Base-by-base conservation (phyloP, 352 stramenopile genomes). In the Phytophthora europaea region DNA sequence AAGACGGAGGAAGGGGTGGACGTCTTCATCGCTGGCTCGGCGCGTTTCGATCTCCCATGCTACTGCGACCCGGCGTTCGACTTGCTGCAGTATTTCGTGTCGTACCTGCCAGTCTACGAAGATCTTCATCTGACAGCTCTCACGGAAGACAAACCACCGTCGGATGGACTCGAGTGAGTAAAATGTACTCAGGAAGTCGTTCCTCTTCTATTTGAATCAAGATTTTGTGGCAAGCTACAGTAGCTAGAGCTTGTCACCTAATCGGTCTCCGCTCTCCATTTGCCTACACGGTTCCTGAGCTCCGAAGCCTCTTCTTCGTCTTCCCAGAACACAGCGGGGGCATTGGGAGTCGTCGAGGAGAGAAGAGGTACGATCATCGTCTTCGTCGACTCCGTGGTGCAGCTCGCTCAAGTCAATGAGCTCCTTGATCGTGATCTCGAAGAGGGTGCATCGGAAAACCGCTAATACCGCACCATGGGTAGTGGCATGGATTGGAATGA, bases 281-380 rank as follows among this genome's bases (percentile, higher is more conserved):
- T 92, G 2, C 75, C 67, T 31, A 48, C 56, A 9, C 81, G 70
- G 47, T 77, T 74, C 47, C 66, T 81, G 53, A 82, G 52, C 31
- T 73, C 75, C 9, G 33, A 65, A 4, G 55, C 12, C 12, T 83
- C 74, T 72, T 88, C 77, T 43, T 86, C 76, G 26, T 72, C 73
- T 40, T 86, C 75, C 66, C 69, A 83, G 47, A 73, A 83, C 34
- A 76, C 72, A 38, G 60, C 8, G 18, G 77, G 47, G 12, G 56
- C 31, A 47, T 38, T 69, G 18, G 31, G 33, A 38, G 71, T 63
- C 23, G 36, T 62, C 16, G 86, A 80, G 28, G 83, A 94, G 9
- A 92, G 57, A 51, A 93, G 66, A 23, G 85, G 82, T 18, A 77
- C 76, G 22, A 94, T 78, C 85, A 93, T 91, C 20, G 76, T 82